Conservation (phyloP, 371 early-diverging fungal genomes). For the Apophysomyces variabilis region DNA sequence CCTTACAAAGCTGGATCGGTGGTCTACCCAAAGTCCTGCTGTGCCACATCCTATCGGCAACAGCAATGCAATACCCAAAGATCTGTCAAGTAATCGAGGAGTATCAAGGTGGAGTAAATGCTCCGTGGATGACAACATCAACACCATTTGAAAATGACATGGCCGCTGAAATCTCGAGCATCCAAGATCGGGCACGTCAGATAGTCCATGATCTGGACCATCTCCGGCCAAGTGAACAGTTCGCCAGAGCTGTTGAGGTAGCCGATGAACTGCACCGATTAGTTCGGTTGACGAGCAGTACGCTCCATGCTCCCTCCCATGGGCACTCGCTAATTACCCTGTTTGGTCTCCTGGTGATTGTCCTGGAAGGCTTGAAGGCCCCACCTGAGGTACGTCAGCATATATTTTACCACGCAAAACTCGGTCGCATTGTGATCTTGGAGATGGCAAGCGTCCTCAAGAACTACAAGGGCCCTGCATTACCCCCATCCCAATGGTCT, state of each 20-base stretch:
- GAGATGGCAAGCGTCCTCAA: constrained; percentile 42
- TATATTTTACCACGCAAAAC: constrained; percentile 40
- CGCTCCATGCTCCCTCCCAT: constrained; percentile 18
- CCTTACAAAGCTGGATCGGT: constrained; percentile 29
- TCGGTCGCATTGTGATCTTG: constrained; percentile 40
- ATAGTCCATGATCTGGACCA: constrained; percentile 34
- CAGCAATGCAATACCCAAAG: constrained; percentile 24
- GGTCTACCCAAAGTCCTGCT: constrained; percentile 36
- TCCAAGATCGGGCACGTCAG: constrained; percentile 24
- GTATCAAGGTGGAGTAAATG: constrained; percentile 8
- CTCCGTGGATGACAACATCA: constrained; percentile 9
- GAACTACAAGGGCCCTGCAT: constrained; percentile 2
- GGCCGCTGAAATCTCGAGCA: constrained; percentile 16
- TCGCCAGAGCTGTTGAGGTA: constrained; percentile 31
- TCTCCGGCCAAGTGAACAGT: constrained; percentile 40
- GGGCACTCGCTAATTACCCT: constrained; percentile 23
- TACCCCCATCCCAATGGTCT: neutral
- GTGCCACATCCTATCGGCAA: constrained; percentile 35
- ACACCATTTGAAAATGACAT: constrained; percentile 6
- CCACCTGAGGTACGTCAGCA: constrained; percentile 47
- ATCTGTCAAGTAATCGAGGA: constrained; percentile 27
- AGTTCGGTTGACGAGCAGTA: constrained; percentile 21
- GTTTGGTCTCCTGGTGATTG: constrained; percentile 32
- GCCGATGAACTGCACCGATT: constrained; percentile 29
- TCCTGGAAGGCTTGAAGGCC: constrained; percentile 33